These are phyloP conservation scores for Mortierella sp. DNA, from an alignment of 371 early-diverging fungal species.

Conservation along the genomic window DNA sequence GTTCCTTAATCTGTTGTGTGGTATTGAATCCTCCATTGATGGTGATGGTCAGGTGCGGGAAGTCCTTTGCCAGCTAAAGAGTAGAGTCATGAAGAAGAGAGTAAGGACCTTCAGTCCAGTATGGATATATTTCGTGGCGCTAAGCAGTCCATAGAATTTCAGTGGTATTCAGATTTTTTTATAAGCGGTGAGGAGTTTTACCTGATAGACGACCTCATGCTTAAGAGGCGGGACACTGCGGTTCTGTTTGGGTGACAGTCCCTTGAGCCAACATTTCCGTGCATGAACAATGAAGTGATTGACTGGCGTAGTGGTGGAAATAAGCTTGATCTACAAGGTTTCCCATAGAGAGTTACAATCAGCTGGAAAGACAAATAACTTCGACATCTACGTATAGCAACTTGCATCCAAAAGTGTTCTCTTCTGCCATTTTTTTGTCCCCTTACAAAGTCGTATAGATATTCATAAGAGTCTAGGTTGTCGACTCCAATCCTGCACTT, in stretches of 20 bases:
- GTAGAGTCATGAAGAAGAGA: neutral
- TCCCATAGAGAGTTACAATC: too few relatives aligned
- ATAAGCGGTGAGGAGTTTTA: too few relatives aligned
- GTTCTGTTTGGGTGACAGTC: slow-evolving; percentile 89
- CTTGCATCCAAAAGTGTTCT: neutral
- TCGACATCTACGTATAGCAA: too few relatives aligned
- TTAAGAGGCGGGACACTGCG: slow-evolving; percentile 83
- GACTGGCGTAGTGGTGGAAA: slow-evolving; percentile 55
- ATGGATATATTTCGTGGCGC: neutral
- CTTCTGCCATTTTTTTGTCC: neutral
- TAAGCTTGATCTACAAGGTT: slow-evolving; percentile 48
- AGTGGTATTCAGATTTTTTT: too few relatives aligned
- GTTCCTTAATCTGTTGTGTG: slow-evolving; percentile 57
- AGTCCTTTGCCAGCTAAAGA: slow-evolving; percentile 59
- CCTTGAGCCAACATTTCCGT: slow-evolving; percentile 86
- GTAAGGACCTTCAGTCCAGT: neutral
- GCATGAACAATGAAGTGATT: slow-evolving; percentile 86
- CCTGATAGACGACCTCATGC: slow-evolving; percentile 77
- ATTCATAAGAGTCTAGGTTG: slow-evolving; percentile 72
- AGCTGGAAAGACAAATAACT: too few relatives aligned
- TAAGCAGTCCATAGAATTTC: too few relatives aligned
- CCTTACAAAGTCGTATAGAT: slow-evolving; percentile 69
- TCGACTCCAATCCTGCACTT: slow-evolving; percentile 86
- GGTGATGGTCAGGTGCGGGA: slow-evolving; percentile 72
- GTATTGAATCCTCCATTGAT: slow-evolving; percentile 88